phyloP scores from a whole-genome alignment of 1,284 basidiomycete genomes.

The Boletus semigastroideus region DNA sequence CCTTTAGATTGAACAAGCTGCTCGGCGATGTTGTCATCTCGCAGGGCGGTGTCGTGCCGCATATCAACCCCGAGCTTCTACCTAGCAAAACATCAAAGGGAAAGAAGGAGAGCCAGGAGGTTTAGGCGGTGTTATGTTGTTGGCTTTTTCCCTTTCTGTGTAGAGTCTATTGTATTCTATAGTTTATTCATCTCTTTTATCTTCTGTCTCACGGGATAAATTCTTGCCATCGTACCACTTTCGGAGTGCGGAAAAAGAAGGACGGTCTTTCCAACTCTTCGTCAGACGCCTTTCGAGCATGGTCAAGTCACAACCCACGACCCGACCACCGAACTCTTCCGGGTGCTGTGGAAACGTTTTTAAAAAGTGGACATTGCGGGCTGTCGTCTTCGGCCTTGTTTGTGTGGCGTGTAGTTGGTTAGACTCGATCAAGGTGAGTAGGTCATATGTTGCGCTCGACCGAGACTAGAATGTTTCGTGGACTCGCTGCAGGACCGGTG shows the following conservation, averaged over 20 bases:
- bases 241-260: neutral
- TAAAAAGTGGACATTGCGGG: constrained; percentile 49
- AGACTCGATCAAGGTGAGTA: constrained; percentile 57
- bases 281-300: neutral
- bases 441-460: neutral
- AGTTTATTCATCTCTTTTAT: constrained; percentile 27
- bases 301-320: constrained; percentile 8
- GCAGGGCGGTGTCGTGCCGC: constrained; percentile 86
- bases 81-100: constrained; percentile 47
- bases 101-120: constrained; percentile 35
- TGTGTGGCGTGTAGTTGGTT: constrained; percentile 47
- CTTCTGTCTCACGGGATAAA: neutral
- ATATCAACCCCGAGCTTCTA: constrained; percentile 46
- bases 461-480: neutral
- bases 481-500: constrained; percentile 43
- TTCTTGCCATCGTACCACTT: constrained; percentile 4
- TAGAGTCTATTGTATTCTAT: constrained; percentile 35
- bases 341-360: neutral
- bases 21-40: constrained; percentile 85
- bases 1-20: constrained; percentile 59
- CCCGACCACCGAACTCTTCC: neutral
- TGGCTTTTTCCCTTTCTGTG: constrained; percentile 16
- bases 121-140: constrained; percentile 27
- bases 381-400: constrained; percentile 40
- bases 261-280: neutral